Conservation (phyloP, 768 basidiomycete genomes). For the Mycena leptocephala region DNA sequence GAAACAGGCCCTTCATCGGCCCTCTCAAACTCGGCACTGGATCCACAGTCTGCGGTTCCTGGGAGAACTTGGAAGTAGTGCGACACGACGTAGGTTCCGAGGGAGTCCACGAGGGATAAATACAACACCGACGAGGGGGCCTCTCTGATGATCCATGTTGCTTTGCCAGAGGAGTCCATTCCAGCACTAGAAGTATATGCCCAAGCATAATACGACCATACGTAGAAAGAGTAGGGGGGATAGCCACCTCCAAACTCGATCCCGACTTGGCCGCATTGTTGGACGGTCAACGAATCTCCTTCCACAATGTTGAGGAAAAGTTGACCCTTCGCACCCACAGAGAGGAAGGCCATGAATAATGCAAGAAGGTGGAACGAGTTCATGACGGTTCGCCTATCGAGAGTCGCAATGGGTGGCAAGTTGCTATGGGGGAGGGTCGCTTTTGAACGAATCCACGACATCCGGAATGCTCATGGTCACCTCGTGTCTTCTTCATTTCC, state of each 20-base stretch:
- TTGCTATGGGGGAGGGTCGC: background rate
- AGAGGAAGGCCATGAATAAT: background rate
- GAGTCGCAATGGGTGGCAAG: background rate
- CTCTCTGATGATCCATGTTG: background rate
- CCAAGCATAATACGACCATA: background rate
- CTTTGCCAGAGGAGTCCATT: background rate
- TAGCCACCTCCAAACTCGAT: background rate
- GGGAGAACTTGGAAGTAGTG: background rate
- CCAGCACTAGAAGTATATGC: background rate
- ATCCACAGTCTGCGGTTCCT: background rate
- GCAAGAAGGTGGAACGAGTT: background rate
- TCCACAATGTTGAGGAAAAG: background rate
- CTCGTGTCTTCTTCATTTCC: background rate
- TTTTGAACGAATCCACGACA: background rate
- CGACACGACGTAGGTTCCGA: background rate
- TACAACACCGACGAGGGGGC: background rate
- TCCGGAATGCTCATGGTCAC: background rate
- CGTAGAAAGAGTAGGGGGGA: background rate
- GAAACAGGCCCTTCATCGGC: background rate
- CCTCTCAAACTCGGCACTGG: background rate
- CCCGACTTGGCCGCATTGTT: background rate
- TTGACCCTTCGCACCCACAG: background rate
- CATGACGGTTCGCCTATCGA: background rate
- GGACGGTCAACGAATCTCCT: background rate
- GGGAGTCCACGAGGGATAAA: background rate